Evolutionary conservation across 768 basidiomycete genomes (phyloP), one percentile per base, ranked within the genome.

Genomic region (Coprinopsis strossmayeri): DNA sequence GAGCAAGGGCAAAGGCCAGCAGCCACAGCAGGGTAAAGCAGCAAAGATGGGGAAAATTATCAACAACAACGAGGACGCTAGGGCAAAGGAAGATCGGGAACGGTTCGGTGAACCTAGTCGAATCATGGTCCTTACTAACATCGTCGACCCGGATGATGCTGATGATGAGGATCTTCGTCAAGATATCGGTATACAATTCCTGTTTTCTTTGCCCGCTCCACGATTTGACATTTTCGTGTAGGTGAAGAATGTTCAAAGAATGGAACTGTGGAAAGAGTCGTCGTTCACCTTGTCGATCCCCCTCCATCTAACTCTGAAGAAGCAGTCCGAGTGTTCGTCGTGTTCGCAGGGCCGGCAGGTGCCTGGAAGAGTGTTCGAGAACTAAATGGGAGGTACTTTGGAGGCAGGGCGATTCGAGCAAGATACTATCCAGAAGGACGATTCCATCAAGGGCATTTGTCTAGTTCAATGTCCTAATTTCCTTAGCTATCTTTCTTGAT

Each of bases 281-380:
- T 93, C 21, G 77, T 96, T 1, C 93, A 97, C 56, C 67, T 79
- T 32, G 77, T 87, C 38, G 71, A 82, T 34, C 89, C 91, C 1
- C 69, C 77, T 1, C 78, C 90, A 0, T 53, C 64, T 2, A 73
- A 84, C 41, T 72, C 79, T 1, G 82, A 83, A n/a, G 86, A 91
- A n/a, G 82, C 84, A 1, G 86, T 96, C 3, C 83, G 93, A 45
- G 84, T 97, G 46, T 98, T 96, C 61, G 86, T 97, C 13, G 69
- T 88, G 45, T 98, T 95, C 59, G 82, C 83, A 0, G 95, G 94
- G 1, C 89, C 90, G 3, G 93, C 78, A 0, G 95, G 91, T 10
- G 95, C 94, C 4, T 98, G 93, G 94, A 91, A 91, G 65, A 93
- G 91, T 0, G 90, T 94, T 2, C 79, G 91, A 41, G 92, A 95